Percentiles rank a stretch among this genome's conserved stretches.
phyloP scores from a whole-genome alignment of 176 grass and related monocot genomes.

The Bothriochloa decipiens region DNA sequence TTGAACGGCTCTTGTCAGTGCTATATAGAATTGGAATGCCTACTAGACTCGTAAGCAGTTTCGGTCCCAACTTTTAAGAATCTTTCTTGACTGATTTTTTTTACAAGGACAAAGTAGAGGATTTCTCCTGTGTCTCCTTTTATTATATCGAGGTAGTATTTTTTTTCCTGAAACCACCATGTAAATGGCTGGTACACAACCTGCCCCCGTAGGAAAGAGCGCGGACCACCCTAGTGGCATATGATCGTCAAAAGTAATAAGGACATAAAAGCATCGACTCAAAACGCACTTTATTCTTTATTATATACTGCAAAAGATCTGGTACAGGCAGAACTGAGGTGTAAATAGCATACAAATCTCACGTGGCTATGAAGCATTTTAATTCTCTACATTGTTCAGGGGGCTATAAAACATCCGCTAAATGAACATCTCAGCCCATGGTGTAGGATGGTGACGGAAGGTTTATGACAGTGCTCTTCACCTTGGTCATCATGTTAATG shows the following conservation, averaged over 20 bases:
- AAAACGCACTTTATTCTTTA: conserved; percentile 34
- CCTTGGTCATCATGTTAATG: conserved; percentile 99
- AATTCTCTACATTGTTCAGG: conserved; percentile 39
- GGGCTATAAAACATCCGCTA: conserved; percentile 29
- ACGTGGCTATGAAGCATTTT: conserved; percentile 43
- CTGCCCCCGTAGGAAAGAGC: no score
- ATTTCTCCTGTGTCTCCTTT: no score
- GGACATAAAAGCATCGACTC: not conserved
- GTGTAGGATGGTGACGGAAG: conserved; percentile 87
- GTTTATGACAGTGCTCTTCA: conserved; percentile 98
- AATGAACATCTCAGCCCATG: conserved; percentile 67
- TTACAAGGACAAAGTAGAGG: no score
- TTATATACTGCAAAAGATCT: conserved; percentile 24
- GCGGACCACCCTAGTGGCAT: no score
- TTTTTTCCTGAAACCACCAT: no score
- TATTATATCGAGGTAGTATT: no score
- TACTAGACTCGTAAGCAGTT: no score
- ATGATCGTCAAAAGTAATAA: not conserved
- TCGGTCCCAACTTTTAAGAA: no score
- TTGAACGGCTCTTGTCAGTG: no score
- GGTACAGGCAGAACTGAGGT: conserved; percentile 23
- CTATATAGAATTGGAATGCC: no score
- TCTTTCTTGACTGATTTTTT: no score
- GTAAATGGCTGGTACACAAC: no score
- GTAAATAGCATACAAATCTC: conserved; percentile 25